Evolutionary conservation across 1,139 yeast genomes (phyloP), one percentile per base, ranked within the genome.

Genomic region (Barnettozyma hawaiiensis): DNA sequence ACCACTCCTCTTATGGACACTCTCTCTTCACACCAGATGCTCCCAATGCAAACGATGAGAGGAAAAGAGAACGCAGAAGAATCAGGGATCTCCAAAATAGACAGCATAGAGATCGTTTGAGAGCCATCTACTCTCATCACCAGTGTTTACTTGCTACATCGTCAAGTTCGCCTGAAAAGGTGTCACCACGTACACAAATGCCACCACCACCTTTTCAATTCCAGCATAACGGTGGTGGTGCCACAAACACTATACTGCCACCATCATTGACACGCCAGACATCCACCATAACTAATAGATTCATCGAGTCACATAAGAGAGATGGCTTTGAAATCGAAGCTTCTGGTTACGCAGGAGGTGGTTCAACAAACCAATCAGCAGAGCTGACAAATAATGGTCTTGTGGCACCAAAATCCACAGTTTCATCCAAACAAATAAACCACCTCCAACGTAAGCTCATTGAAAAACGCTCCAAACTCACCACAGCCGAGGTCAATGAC

Each of bases 261-360:
- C 49, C 50, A 36, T 34, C 37, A 3, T 21, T 65, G 39, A 45
- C 53, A 16, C 57, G 69, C 43, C 60, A 62, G 42, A 55, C 63
- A 5, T 64, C 69, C 2, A 15, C 42, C 3, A 20, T 54, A 3
- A 41, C 59, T 49, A 41, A 48, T 35, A 46, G 46, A 33, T 53
- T 55, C 47, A 31, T 53, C 32, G 56, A 53, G 32, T 41, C 47
- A 6, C 44, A 68, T 20, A 69, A 68, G 39, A 61, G 75, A 16
- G 69, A 72, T 45, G 70, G 71, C 49, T 73, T 67, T 47, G 95
- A 85, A 51, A 81, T 83, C 35, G 81, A 81, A 26, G 96, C 95
- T 2, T 83, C 94, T 3, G 95, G 95, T 1, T 81, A 79, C 50
- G 77, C 78, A 51, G 82, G 82, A 51, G 82, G 82, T 0, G 81